Percentiles rank a stretch among this genome's conserved stretches.
phyloP scores from a whole-genome alignment of 139 green algal species.

The Chlamydomonas incerta region DNA sequence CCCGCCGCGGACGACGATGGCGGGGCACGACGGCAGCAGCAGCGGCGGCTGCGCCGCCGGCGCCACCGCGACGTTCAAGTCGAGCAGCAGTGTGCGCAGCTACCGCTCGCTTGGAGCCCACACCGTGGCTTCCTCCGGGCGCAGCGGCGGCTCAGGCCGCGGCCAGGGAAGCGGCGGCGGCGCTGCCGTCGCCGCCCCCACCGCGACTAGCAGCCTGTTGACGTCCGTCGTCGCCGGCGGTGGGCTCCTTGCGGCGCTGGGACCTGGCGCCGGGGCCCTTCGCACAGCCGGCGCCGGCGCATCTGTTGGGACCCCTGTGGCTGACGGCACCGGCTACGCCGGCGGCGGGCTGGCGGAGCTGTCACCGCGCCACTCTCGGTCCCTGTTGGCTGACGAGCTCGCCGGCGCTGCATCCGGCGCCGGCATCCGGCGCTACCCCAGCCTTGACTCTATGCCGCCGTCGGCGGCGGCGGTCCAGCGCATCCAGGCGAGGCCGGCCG shows the following conservation, averaged over 20 bases:
- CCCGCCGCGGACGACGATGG: not conserved
- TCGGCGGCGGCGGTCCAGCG: no score
- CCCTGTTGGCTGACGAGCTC: no score
- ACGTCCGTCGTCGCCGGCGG: not conserved
- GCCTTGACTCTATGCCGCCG: no score
- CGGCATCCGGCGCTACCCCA: no score
- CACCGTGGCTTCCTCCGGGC: not conserved
- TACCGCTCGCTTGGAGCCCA: not conserved
- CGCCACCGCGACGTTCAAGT: not conserved
- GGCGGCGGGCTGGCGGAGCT: not conserved
- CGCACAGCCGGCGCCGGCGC: not conserved
- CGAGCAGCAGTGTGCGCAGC: conserved; percentile 28
- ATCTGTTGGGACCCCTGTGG: no score
- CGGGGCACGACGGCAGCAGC: not conserved
- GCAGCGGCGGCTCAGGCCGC: not conserved
- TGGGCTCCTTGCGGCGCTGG: conserved; percentile 15
- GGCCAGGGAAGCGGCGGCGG: not conserved
- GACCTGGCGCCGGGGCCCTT: not conserved
- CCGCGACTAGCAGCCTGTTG: no score
- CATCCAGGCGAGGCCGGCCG: no score
- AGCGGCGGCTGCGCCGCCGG: conserved; percentile 5
- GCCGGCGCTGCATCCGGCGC: no score
- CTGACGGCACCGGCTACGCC: not conserved
- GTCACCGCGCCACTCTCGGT: no score
- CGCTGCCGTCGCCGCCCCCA: not conserved